A percentile compares a stretch with the other conserved stretches of the same genome.
Evolutionary conservation across 345 rosid species (phyloP).

Genomic region (Eucalyptus leucophloia): DNA sequence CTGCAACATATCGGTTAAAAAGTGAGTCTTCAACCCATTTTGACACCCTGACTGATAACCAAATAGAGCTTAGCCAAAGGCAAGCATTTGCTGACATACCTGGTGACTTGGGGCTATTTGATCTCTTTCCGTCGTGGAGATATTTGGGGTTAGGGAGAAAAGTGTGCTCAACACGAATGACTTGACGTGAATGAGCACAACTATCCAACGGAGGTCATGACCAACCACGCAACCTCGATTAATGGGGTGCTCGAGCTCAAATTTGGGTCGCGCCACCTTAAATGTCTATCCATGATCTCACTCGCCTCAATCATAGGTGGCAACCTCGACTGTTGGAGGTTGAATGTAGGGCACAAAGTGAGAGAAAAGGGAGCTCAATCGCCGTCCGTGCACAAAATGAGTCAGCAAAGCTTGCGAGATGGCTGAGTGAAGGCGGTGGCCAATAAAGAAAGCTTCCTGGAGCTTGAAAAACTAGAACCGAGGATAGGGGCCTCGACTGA

Average conservation of each 20-base stretch:
- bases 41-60: background rate
- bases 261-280: background rate
- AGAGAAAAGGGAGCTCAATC: background rate
- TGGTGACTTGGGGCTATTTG: conserved; percentile 24
- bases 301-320: background rate
- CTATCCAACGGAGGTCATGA: background rate
- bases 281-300: background rate
- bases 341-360: background rate
- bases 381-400: too few species aligned
- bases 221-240: background rate
- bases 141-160: conserved; percentile 14
- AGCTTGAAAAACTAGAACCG: background rate
- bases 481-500: background rate
- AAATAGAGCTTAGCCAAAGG: conserved; percentile 34
- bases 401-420: too few species aligned
- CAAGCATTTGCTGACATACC: conserved; percentile 41
- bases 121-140: conserved; percentile 18
- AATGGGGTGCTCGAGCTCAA: background rate
- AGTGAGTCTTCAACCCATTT: background rate
- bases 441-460: too few species aligned
- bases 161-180: conserved; percentile 31
- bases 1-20: background rate
- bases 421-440: too few species aligned
- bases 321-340: background rate
- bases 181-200: background rate